Percentiles rank a stretch among this genome's conserved stretches.
phyloP scores from a whole-genome alignment of 306 rosid species.

The Rosa lucieae region DNA sequence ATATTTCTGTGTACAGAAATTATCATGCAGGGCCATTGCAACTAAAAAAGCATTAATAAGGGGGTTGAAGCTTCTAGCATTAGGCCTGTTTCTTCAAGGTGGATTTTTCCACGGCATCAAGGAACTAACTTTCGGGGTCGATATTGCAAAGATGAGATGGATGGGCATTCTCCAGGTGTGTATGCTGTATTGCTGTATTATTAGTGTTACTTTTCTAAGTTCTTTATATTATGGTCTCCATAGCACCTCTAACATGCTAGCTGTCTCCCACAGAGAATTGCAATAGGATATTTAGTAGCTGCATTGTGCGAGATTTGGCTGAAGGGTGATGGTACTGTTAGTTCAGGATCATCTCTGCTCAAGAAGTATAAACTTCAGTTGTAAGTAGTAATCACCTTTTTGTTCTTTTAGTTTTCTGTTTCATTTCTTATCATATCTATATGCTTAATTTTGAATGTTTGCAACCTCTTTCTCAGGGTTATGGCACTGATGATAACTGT shows the following conservation, averaged over 20 bases:
- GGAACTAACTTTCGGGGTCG: conserved; percentile 83
- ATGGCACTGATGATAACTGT: conserved; percentile 53
- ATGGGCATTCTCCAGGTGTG: conserved; percentile 88
- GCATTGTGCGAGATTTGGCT: conserved; percentile 97
- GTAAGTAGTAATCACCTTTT: conserved; percentile 42
- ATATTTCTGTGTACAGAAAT: conserved; percentile 52
- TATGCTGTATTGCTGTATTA: not conserved
- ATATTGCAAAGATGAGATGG: conserved; percentile 70
- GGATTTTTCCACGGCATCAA: conserved; percentile 83
- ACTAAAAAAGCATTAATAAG: conserved; percentile 65
- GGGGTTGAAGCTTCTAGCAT: conserved; percentile 68
- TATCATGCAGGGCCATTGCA: conserved; percentile 55
- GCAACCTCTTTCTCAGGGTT: conserved; percentile 42
- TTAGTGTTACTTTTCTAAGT: too few relatives aligned
- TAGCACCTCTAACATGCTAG: not conserved
- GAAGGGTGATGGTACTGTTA: conserved; percentile 53
- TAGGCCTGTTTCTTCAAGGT: conserved; percentile 95
- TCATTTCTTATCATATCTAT: not conserved
- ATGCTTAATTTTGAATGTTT: not conserved
- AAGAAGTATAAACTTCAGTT: conserved; percentile 70
- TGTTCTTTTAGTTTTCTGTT: not conserved
- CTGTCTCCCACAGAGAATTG: conserved; percentile 66
- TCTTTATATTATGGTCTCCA: not conserved
- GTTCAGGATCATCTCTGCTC: conserved; percentile 60
- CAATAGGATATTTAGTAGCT: conserved; percentile 66